Evolutionary conservation across 805 yeast genomes (phyloP), one percentile per base, ranked within the genome.

Genomic region (Ogataea naganishii): DNA sequence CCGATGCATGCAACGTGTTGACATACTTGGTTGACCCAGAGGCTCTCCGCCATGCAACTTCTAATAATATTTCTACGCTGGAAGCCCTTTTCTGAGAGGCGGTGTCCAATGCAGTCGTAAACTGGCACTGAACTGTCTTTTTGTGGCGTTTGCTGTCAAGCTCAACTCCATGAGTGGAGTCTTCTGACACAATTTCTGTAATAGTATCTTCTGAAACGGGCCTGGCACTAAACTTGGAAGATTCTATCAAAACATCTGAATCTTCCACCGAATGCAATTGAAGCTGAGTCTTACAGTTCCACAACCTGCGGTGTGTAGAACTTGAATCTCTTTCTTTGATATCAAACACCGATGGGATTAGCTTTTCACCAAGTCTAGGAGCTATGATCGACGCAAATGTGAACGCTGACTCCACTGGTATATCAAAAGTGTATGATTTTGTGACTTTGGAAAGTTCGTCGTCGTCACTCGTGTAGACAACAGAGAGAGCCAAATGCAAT

Each of bases 1-100:
- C 54, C 7, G 54, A 52, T 4, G 60, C 50, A 2, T 38, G 39
- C 30, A 46, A 69, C 4, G 29, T 38, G 35, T 62, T 64, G 2
- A 40, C 30, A 19, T 6, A 27, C 32, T 0, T 34, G 24, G 10
- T 31, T 38, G 7, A 11, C 11, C 22, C 22, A 20, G 22, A 20
- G 9, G 9, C n/a, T 9, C 14, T 16, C 19, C 12, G 23, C 26
- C 26, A 29, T 12, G 23, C 26, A 4, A 29, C 19, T 3, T 10
- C 12, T 8, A 29, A 11, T 7, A 21, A 3, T 5, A 28, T 14
- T 13, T 28, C 25, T n/a, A 28, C 14, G 3, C 14, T 8, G 3
- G 18, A 3, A 3, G 6, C 12, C 15, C 31, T 28, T 6, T 14
- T 16, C 19, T 9, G 13, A 18, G 4, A n/a, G n/a, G n/a, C n/a